These are phyloP conservation scores for Picea engelmannii DNA, from an alignment of 83 land plant species.

Conservation along the genomic window DNA sequence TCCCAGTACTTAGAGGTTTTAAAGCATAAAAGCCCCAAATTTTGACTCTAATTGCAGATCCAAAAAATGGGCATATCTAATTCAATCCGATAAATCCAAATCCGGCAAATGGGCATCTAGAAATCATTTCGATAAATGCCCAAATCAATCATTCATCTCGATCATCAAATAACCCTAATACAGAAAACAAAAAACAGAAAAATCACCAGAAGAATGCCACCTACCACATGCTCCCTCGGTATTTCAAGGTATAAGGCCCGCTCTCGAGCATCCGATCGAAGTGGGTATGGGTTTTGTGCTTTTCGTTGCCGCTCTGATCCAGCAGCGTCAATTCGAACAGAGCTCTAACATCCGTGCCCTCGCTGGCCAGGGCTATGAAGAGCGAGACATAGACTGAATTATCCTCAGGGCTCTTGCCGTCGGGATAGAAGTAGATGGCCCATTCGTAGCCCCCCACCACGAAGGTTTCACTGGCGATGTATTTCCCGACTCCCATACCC, in stretches of 20 bases:
- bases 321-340: conserved; percentile 61
- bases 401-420: conserved; percentile 66
- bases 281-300: conserved; percentile 65
- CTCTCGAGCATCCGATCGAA: conserved; percentile 56
- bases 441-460: conserved; percentile 63
- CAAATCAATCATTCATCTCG: too few relatives aligned
- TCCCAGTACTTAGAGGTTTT: too few relatives aligned
- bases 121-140: too few relatives aligned
- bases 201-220: too few relatives aligned
- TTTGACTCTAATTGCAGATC: too few relatives aligned
- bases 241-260: conserved; percentile 54
- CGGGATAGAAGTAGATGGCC: conserved; percentile 77
- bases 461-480: conserved; percentile 64
- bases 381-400: conserved; percentile 61
- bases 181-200: too few relatives aligned
- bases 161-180: too few relatives aligned
- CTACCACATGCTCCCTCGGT: conserved; percentile 32
- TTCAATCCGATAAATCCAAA: too few relatives aligned
- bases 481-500: conserved; percentile 69
- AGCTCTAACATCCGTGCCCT: conserved; percentile 72
- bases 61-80: too few relatives aligned
- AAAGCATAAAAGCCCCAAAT: too few relatives aligned
- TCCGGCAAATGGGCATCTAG: too few relatives aligned
- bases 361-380: conserved; percentile 70
- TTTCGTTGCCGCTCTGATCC: conserved; percentile 72